Base-by-base conservation (phyloP, 345 rosid genomes). In the Brassica carinata region DNA sequence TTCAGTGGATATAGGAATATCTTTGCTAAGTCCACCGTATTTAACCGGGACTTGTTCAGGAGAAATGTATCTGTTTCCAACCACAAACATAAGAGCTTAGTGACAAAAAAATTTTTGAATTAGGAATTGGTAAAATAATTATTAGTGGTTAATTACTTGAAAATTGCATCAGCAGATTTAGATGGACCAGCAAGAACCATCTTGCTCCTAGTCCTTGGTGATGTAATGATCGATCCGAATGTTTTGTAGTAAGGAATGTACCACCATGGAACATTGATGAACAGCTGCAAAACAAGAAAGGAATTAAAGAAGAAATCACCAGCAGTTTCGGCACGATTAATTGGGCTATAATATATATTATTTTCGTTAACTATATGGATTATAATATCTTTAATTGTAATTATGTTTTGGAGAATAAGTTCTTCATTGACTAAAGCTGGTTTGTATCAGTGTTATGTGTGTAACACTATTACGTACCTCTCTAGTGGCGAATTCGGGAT, bases 231-330 rank as follows among this genome's bases (percentile, higher is more conserved):
- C 2, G 98, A 94, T 77, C 89, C 90, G 36, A 94, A 86, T 90
- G 92, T 86, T 18, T 81, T 86, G 79, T 92, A 85, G 81, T 88
- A 93, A 3, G 97, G 97, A 68, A 92, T 83, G 82, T 94, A 91
- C 99, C 99, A 94, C 99, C 99, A 94, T 7, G 98, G 98, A 10
- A 94, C 99, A 81, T 94, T 94, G 84, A 94, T 87, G 76, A 92
- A 91, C 74, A 94, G 85, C 99, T 94, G 64, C 19, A 76, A 69
- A 76, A 36, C 26, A 0, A 18, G 18, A 55, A 67, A 73, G 27
- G 1, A 57, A 51, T 34, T 11, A 71, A 33, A 38, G 43, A 78
- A 31, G 29, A 63, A 57, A 18, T 8, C 31, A 77, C 26, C 19
- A 61, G 34, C 55, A 75, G 27, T 14, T 55, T 33, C 36, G 8